Base-by-base conservation (phyloP, 768 basidiomycete genomes). In the Hericium coralloides region DNA sequence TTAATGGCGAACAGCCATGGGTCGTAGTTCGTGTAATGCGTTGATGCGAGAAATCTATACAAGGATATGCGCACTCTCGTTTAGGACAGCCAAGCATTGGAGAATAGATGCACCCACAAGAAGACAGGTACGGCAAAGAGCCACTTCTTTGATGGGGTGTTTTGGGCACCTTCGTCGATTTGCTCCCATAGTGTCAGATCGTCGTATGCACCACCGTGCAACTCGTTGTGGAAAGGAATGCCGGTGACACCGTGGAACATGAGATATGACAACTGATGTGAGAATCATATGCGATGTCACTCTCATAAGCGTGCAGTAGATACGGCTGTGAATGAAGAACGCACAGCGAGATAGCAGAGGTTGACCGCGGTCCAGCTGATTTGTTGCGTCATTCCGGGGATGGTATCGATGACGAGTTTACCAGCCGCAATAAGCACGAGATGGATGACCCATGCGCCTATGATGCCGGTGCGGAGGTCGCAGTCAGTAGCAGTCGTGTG, bases 211-310 rank as follows among this genome's bases (percentile, higher is more conserved):
- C 97, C 97, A 12, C 86, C 87, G 64, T 92, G 89, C 47, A 87
- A 74, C 59, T 89, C 85, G 56, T 83, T 85, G 65, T 93, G 87
- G 70, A 98, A 98, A 8, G 95, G 95, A 45, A 95, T 93, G 55
- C 95, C 95, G 9, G 94, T 98, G 52, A 94, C 93, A 80, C 91
- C 92, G 68, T 98, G 95, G 77, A 98, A 98, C 90, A 98, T 95
- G 60, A 98, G 79, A 74, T 95, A 98, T 12, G 94, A 92, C n/a
- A 93, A 68, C 95, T 95, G 64, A 22, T 22, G 26, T n/a, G 41
- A 12, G 26, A 25, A 31, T 9, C n/a, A 20, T 20, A n/a, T 17
- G 36, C 7, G n/a, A 23, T 14, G 12, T 25, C 56, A 48, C 51
- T 64, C 38, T 51, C 25, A 38, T 31, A 23, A n/a, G 45, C 12